Evolutionary conservation across 2,329 filamentous ascomycete genomes (phyloP).

Genomic region (Aureobasidium mangrovei): DNA sequence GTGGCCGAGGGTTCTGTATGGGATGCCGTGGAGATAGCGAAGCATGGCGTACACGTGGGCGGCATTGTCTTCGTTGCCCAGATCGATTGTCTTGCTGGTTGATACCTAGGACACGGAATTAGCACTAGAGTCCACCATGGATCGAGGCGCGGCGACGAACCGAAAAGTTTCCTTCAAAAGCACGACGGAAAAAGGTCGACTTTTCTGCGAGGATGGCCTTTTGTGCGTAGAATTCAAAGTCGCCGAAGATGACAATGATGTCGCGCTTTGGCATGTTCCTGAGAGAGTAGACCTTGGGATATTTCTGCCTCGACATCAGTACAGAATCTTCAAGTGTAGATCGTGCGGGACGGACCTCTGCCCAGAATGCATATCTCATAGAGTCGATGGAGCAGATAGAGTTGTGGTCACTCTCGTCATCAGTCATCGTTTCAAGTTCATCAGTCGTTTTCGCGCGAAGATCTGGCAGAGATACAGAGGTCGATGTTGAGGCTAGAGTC

Average conservation of each 20-base stretch:
- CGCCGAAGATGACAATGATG: neutral
- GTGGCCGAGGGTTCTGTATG: neutral
- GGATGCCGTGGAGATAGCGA: neutral
- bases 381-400: too few species aligned
- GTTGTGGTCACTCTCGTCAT: too few species aligned
- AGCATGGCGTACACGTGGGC: constrained; percentile 3
- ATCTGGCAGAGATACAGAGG: too few species aligned
- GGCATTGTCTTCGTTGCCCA: neutral
- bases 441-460: too few species aligned
- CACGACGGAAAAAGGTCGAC: neutral
- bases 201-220: neutral
- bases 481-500: too few species aligned
- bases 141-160: neutral
- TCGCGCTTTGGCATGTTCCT: neutral
- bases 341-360: too few species aligned
- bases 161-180: neutral
- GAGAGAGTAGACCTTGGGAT: neutral
- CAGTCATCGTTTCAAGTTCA: too few species aligned
- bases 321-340: too few species aligned
- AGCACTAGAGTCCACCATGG: neutral
- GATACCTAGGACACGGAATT: neutral
- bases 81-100: neutral
- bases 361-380: too few species aligned
- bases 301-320: neutral
- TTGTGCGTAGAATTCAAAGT: neutral